Percentiles rank a stretch among this genome's conserved stretches.
These are phyloP conservation scores for Cladosporium sp. DNA, from an alignment of 2,329 filamentous ascomycete species.

Conservation along the genomic window DNA sequence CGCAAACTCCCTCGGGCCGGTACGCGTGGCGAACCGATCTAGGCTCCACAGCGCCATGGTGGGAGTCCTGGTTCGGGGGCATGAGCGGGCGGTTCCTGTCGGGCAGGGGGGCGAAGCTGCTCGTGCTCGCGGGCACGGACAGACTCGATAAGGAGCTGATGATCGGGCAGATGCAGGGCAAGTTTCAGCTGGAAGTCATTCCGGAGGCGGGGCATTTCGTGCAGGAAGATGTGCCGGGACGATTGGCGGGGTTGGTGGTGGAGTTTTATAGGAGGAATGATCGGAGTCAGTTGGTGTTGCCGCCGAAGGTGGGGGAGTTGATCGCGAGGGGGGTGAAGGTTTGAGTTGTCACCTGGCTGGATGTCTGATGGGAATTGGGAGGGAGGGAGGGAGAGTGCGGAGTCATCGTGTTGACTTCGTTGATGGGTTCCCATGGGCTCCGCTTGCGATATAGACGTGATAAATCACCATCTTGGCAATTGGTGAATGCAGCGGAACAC, in stretches of 20 bases:
- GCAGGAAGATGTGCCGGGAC: constrained; percentile 90
- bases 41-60: constrained; percentile 78
- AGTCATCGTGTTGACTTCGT: too few species aligned
- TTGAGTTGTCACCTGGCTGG: too few species aligned
- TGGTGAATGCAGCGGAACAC: too few species aligned
- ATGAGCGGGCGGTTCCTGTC: constrained; percentile 83
- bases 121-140: constrained; percentile 85
- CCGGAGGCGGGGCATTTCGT: constrained; percentile 95
- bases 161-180: constrained; percentile 97
- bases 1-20: constrained; percentile 33
- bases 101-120: constrained; percentile 75
- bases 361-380: too few species aligned
- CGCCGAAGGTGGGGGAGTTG: constrained; percentile 72
- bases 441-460: too few species aligned
- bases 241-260: constrained; percentile 76
- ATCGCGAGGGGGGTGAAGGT: constrained; percentile 49
- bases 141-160: constrained; percentile 85
- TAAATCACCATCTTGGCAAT: too few species aligned
- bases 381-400: too few species aligned
- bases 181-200: constrained; percentile 93
- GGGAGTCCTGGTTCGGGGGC: constrained; percentile 89
- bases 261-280: constrained; percentile 95
- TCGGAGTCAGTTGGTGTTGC: constrained; percentile 75
- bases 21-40: constrained; percentile 89
- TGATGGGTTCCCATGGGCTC: too few species aligned